A percentile compares a stretch with the other conserved stretches of the same genome.
Conservation (phyloP, 345 rosid species). For the Carallia brachiata region DNA sequence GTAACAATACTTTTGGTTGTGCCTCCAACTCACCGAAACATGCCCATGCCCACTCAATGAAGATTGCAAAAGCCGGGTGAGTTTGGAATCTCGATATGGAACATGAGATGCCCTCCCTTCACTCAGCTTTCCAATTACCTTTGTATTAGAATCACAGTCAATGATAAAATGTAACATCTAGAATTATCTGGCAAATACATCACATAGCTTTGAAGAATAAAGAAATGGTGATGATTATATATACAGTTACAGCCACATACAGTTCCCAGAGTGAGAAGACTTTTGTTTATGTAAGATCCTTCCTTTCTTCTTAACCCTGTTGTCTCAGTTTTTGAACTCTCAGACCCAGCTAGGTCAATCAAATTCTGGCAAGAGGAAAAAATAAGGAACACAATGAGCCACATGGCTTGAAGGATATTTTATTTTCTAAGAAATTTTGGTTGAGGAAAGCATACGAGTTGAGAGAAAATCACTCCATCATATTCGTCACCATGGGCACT, state of each 20-base stretch:
- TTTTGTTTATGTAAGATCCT: constrained; percentile 99
- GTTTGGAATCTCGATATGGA: constrained; percentile 98
- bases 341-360: constrained; percentile 99
- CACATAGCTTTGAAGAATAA: too few species aligned
- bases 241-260: constrained; percentile 43
- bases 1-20: background rate
- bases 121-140: constrained; percentile 98
- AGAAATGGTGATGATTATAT: background rate
- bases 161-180: background rate
- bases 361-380: constrained; percentile 59
- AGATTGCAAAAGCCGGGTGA: constrained; percentile 97
- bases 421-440: constrained; percentile 9
- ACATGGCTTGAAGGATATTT: constrained; percentile 3
- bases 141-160: constrained; percentile 30
- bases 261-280: constrained; percentile 98
- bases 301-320: constrained; percentile 96
- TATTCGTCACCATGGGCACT: constrained; percentile 91
- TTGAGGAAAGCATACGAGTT: constrained; percentile 61
- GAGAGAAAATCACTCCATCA: constrained; percentile 98
- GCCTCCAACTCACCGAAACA: constrained; percentile 77
- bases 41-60: constrained; percentile 97
- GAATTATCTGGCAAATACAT: too few species aligned
- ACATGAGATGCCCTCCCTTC: constrained; percentile 99
- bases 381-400: constrained; percentile 13
- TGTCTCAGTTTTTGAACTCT: constrained; percentile 99